These are phyloP conservation scores for Backusella circina DNA, from an alignment of 192 early-diverging fungal species.

Conservation along the genomic window DNA sequence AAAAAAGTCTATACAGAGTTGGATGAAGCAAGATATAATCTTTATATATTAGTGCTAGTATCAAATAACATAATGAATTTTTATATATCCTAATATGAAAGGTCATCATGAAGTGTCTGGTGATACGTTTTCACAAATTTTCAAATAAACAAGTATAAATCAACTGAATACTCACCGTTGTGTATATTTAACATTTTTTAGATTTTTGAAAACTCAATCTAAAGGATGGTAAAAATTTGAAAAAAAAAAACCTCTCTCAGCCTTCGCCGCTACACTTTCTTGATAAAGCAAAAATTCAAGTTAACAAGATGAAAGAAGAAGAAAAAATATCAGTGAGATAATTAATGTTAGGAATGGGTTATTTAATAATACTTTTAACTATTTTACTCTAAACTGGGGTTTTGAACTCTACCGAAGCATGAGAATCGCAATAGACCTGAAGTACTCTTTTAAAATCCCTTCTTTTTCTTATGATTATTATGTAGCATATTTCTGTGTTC, in stretches of 20 bases:
- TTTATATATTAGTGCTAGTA: neutral
- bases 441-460: neutral
- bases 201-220: neutral
- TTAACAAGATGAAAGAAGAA: neutral
- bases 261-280: neutral
- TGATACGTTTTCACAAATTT: neutral
- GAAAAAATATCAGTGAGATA: neutral
- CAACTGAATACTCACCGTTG: neutral
- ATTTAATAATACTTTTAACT: neutral
- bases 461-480: neutral
- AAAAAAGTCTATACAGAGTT: neutral
- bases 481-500: neutral
- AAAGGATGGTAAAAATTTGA: neutral
- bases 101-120: neutral
- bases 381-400: neutral
- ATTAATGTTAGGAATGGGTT: neutral
- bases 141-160: neutral
- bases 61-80: neutral
- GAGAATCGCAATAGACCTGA: neutral
- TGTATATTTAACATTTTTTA: neutral
- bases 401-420: neutral
- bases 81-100: neutral
- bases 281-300: neutral
- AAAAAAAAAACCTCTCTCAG: neutral
- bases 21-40: neutral